These are phyloP conservation scores for Primulina eburnea DNA, from an alignment of 257 asterid species.

Conservation along the genomic window DNA sequence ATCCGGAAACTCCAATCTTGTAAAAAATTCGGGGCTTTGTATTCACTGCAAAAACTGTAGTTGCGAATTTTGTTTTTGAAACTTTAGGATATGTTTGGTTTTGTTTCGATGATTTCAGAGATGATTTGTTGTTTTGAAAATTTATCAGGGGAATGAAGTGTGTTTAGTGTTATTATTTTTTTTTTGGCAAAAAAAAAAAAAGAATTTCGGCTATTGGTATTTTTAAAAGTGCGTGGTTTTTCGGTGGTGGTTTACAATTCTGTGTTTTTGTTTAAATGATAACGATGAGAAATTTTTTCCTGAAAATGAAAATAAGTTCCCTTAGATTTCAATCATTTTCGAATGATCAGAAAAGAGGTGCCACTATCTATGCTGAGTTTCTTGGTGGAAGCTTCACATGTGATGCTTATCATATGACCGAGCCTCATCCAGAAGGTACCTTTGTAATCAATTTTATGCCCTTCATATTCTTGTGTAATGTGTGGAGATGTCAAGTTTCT, in stretches of 20 bases:
- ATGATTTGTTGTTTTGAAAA: not conserved
- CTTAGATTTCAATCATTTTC: conserved; percentile 22
- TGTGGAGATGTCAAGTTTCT: conserved; percentile 8
- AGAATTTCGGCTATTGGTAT: too few relatives aligned
- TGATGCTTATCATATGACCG: conserved; percentile 99
- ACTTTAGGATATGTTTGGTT: not conserved
- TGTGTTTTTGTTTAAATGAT: not conserved
- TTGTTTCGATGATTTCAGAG: not conserved
- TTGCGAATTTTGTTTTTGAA: conserved; percentile 18
- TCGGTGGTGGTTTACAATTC: too few relatives aligned
- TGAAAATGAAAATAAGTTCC: too few relatives aligned
- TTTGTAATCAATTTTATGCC: conserved; percentile 17
- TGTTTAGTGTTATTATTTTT: not conserved
- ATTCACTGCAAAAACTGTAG: not conserved
- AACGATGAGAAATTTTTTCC: not conserved
- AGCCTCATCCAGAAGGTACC: conserved; percentile 96
- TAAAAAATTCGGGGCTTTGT: not conserved
- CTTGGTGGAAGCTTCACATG: conserved; percentile 97
- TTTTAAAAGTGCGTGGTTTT: too few relatives aligned
- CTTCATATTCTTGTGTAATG: conserved; percentile 18
- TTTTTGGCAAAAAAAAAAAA: too few relatives aligned
- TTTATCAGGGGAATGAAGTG: not conserved
- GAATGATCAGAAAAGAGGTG: conserved; percentile 76
- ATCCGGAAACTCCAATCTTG: conserved; percentile 21
- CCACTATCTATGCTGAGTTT: conserved; percentile 89